Evolutionary conservation across 192 early-diverging fungal genomes (phyloP), one percentile per base, ranked within the genome.

Genomic region (Oehlia diaphana): DNA sequence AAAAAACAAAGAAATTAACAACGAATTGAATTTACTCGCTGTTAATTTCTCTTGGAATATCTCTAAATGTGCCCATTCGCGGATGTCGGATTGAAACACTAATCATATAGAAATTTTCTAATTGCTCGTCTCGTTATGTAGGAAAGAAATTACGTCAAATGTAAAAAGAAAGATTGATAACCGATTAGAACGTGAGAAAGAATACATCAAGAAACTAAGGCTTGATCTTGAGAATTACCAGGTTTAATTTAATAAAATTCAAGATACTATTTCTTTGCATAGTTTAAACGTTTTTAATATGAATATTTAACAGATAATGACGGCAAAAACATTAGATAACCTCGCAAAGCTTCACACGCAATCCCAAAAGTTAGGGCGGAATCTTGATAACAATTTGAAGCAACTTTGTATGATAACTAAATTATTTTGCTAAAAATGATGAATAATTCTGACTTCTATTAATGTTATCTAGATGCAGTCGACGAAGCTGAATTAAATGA

Each of bases 401-500:
- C 26, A 33, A 67, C 9, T 67, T 16, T 67, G 65, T 67, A 67
- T 33, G 53, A 58, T 58, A 21, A 58, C 4, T 58, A 33, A 67
- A 35, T 33, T 16, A 67, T 67, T 31, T 67, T 67, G 13, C 14
- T 35, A 28, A 33, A 26, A 33, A 35, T 67, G 7, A 28, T 16
- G 26, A 67, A 33, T 19, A 9, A 67, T 31, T 16, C 6, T 23
- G 10, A 67, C 14, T 16, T 67, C 12, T 2, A 8, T 28, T 16
- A 5, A 12, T 33, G 2, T 14, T 23, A 19, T 35, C 16, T 67
- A 35, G 31, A 67, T 31, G 33, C 13, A 16, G 33, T 4, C 31
- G 65, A 67, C 19, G 31, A 67, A 33, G 16, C 65, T 33, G 65
- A 67, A 31, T 26, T 67, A 67, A 67, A 67, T 31, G 65, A 67